Evolutionary conservation across 106 monocot genomes (phyloP), one percentile per base, ranked within the genome.

Genomic region (Agapanthus africanus): DNA sequence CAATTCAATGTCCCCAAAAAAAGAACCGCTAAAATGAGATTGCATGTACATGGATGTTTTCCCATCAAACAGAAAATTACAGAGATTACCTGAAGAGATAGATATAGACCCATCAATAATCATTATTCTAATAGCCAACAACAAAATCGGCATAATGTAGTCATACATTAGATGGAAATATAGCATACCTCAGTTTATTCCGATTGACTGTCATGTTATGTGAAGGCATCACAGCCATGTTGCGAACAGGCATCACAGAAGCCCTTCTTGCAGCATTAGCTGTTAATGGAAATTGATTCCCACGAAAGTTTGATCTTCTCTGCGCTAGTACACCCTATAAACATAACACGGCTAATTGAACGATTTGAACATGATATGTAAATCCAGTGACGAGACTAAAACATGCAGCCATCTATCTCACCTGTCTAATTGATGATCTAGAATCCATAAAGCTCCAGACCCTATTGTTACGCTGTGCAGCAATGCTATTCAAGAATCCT

Each of bases 361-460:
- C 18, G 19, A 32, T 31, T 16, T 61, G 35, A 61, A 4, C 18
- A 59, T 16, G 25, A 59, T 16, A 56, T 21, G 31, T 51, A n/a
- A 4, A 67, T 47, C 13, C 16, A 16, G 35, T 61, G 36, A 61
- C 19, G 11, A 31, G 1, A 57, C 31, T 35, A 35, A 18, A 19
- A 36, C 35, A 61, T 61, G 35, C 36, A 69, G 34, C 11, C 56
- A 18, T 36, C 16, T 22, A 6, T 54, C 2, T 23, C 73, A 91
- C 95, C 84, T 97, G 91, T 80, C 88, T 88, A 56, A 91, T 70
- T n/a, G 79, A 81, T 47, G 86, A 82, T 71, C 88, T 88, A 27
- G 95, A 77, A 44, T 89, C 79, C 79, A 84, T 74, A 63, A 82
- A 97, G 27, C 73, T 71, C 66, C 89, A 83, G 4, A 83, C 46